Conservation (phyloP, 176 grass and related monocot species). For the Miscanthus lutarioriparius region DNA sequence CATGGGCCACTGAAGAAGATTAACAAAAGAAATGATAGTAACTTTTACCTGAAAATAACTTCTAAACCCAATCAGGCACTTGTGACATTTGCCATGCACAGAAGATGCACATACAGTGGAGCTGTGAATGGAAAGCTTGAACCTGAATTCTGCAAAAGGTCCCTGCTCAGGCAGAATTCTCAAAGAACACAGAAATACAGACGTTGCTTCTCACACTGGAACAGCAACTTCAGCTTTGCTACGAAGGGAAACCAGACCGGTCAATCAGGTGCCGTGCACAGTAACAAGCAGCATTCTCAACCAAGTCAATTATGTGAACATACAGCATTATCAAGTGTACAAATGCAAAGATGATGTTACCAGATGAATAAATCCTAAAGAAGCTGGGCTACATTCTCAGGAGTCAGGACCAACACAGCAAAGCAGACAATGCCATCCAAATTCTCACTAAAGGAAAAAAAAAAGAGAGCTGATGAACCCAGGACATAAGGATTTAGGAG, state of each 20-base stretch:
- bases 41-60: conserved; percentile 12
- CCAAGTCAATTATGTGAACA: neutral
- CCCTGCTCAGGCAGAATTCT: neutral
- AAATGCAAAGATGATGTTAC: neutral
- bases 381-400: neutral
- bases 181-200: neutral
- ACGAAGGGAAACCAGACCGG: neutral
- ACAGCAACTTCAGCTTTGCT: neutral
- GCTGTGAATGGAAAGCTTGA: neutral
- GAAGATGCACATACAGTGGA: neutral
- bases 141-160: neutral
- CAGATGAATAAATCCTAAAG: neutral
- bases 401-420: no score
- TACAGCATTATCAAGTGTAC: neutral
- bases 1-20: neutral
- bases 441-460: neutral
- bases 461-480: neutral
- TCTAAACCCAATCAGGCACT: neutral
- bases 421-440: neutral
- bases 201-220: neutral
- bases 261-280: neutral
- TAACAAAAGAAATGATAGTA: neutral
- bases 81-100: conserved; percentile 1
- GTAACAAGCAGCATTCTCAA: neutral
- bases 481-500: neutral